Evolutionary conservation across 163 green algal species (phyloP), one percentile per base, ranked within the genome.

Genomic region (Scenedesmus sp.): DNA sequence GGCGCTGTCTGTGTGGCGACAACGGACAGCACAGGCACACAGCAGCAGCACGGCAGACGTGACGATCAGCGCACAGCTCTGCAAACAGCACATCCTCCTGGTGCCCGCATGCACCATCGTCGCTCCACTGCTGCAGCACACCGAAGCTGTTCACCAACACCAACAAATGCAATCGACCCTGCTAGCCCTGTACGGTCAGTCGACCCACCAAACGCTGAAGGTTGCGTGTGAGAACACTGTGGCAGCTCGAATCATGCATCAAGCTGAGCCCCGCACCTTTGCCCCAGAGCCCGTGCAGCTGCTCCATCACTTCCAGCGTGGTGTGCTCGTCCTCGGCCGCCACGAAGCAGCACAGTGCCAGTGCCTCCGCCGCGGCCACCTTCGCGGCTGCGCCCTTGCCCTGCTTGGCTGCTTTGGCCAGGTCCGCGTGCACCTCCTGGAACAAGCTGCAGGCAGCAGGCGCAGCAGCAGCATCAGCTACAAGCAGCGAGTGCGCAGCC

Each of bases 291-390:
- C 73, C 76, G 56, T 79, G 86, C 83, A 95, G 84, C 24, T 94
- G 89, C 33, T 90, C 85, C 93, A 95, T 94, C 33, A 93, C 91
- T 22, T 87, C 91, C 59, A 91, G 84, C 80, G 91, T 94, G 35
- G 86, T 91, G 20, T 56, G 44, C 44, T 94, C 79, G 46, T 96
- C 94, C 49, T 96, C 94, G 0, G 68, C 86, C 10, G 91, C 89
- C 10, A 96, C 91, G 65, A 98, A 98, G 76, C 92, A 94, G 72
- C 93, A 87, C 65, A 97, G 51, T 20, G 90, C 89, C 26, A 98
- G 93, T 33, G 92, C 87, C 33, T 98, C 95, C 10, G 93, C 76
- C 0, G 92, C 95, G 0, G 94, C 91, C 0, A 78, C 85, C 37
- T 92, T 91, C 3, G 91, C 86, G 0, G 83, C 86, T 0, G 70